These are phyloP conservation scores for Fomitopsis betulina DNA, from an alignment of 1,284 basidiomycete genomes.

Conservation along the genomic window DNA sequence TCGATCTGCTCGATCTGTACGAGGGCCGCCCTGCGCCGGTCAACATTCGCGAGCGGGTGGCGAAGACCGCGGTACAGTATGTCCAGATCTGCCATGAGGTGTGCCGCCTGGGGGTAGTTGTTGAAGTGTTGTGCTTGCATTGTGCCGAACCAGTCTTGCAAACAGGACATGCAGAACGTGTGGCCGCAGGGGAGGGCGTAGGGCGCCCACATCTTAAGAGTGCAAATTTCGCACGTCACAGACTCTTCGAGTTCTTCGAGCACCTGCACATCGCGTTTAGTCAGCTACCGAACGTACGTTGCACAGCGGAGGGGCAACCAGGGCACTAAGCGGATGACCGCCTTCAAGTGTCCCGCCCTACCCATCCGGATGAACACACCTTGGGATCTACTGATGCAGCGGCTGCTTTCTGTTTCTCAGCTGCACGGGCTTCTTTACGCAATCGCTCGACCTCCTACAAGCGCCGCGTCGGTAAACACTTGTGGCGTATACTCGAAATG, in stretches of 20 bases:
- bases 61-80: constrained; percentile 10
- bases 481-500: not conserved
- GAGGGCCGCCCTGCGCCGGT: constrained; percentile 9
- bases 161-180: constrained; percentile 59
- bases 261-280: constrained; percentile 26
- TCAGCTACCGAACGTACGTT: constrained; percentile 1
- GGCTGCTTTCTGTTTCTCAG: constrained; percentile 1
- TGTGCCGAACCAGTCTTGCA: constrained; percentile 63
- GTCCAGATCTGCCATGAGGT: constrained; percentile 11
- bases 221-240: constrained; percentile 60
- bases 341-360: not conserved
- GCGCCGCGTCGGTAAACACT: not conserved
- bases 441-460: constrained; percentile 10
- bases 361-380: not conserved
- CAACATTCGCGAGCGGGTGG: constrained; percentile 13
- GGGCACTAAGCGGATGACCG: not conserved
- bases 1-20: constrained; percentile 11
- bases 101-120: constrained; percentile 38
- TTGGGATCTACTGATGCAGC: not conserved
- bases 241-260: constrained; percentile 45
- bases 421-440: constrained; percentile 2
- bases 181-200: constrained; percentile 65
- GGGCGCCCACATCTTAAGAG: constrained; percentile 56
- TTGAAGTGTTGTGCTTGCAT: constrained; percentile 44
- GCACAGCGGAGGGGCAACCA: not conserved